Evolutionary conservation across 345 rosid species (phyloP), one percentile per base, ranked within the genome.

Genomic region (Rubroshorea leprosula): DNA sequence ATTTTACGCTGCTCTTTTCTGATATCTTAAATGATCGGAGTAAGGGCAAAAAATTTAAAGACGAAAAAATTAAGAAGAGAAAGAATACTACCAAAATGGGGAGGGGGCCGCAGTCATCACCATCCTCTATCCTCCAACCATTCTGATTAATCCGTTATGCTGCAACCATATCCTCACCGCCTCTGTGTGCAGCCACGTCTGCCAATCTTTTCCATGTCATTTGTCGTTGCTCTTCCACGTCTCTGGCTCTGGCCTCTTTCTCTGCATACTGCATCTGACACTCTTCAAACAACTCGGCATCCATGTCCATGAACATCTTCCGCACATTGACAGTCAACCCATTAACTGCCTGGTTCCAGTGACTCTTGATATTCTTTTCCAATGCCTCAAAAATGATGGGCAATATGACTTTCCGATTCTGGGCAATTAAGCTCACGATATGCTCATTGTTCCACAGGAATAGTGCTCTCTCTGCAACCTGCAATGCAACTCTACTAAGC

Each of bases 381-480:
- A 90, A 65, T 5, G 96, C 80, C 45, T 79, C 75, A 22, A 80
- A 90, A 23, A 90, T 87, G 26, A 90, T 74, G 5, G 94, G 96
- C 49, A 90, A 63, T 48, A 87, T 73, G 26, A 79, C 83, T 13
- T 72, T 58, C 35, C 89, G 65, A 67, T 87, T 80, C 74, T 87
- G 94, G n/a, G 87, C 90, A 0, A 85, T 83, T 60, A 90, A 64
- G 70, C 70, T 69, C 66, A 85, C 97, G 0, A 90, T 64, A 65
- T 87, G 96, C 78, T 90, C 97, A 39, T 80, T 90, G 62, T 90
- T 90, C 97, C 97, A 90, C 67, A 87, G 75, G 75, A 90, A 90
- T 38, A 87, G 79, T 35, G 96, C 80, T 62, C 97, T 77, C 62
- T 90, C 97, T 18, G 97, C 85, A 61, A 90, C 96, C 96, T 90